Evolutionary conservation across 2,329 filamentous ascomycete genomes (phyloP).

Genomic region (Aspergillus floridensis): DNA sequence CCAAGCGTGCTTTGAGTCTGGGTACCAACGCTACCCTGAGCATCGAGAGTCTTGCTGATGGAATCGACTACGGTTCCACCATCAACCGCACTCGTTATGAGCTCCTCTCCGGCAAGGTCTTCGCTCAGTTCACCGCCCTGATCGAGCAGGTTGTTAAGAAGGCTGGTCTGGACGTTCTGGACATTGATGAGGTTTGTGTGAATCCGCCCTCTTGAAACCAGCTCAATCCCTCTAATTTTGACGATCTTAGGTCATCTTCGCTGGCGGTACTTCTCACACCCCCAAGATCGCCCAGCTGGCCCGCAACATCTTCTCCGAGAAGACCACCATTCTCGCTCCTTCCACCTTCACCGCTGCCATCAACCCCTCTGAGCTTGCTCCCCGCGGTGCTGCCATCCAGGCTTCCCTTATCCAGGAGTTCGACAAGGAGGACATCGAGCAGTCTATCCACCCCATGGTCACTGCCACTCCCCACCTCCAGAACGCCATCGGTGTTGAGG

Average conservation of each 20-base stretch:
- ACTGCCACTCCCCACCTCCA: constrained; percentile 89
- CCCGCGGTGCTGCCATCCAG: constrained; percentile 90
- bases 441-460: constrained; percentile 92
- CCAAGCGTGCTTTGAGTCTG: constrained; percentile 88
- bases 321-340: constrained; percentile 76
- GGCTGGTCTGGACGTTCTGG: constrained; percentile 84
- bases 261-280: constrained; percentile 88
- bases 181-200: constrained; percentile 70
- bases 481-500: constrained; percentile 83
- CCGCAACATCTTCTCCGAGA: constrained; percentile 73
- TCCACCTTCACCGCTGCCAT: constrained; percentile 73
- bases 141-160: constrained; percentile 85
- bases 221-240: background rate
- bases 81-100: constrained; percentile 95
- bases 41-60: constrained; percentile 85
- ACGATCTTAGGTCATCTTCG: constrained; percentile 68
- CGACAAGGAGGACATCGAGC: constrained; percentile 87
- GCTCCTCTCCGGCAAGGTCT: constrained; percentile 79
- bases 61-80: constrained; percentile 85
- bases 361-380: constrained; percentile 88
- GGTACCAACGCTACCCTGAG: constrained; percentile 87
- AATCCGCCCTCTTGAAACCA: background rate
- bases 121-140: constrained; percentile 81
- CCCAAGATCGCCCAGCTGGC: constrained; percentile 87
- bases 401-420: constrained; percentile 93